Percentiles rank a stretch among this genome's conserved stretches.
These are phyloP conservation scores for Penicillium hesseltinei DNA, from an alignment of 2,329 filamentous ascomycete genomes.

Conservation along the genomic window DNA sequence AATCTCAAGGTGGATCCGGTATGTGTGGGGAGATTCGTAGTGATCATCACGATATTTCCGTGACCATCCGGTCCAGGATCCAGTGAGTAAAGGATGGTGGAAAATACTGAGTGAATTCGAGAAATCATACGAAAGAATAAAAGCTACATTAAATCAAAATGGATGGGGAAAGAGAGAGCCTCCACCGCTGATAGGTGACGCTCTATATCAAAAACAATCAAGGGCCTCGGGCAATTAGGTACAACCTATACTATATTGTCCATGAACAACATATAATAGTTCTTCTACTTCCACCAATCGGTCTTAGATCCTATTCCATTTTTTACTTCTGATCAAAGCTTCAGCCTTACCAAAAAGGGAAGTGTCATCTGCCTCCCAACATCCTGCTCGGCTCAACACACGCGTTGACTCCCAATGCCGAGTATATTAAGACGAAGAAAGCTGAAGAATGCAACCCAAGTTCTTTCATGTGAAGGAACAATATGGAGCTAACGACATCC, in stretches of 20 bases:
- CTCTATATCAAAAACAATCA: neutral
- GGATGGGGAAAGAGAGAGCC: neutral
- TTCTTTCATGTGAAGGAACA: neutral
- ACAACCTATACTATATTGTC: neutral
- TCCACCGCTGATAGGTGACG: neutral
- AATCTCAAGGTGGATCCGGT: neutral
- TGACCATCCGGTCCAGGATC: too few species aligned
- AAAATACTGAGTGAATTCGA: neutral
- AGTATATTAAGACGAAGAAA: neutral
- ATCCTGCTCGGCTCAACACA: neutral
- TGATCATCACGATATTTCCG: too few species aligned
- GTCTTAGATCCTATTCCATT: neutral
- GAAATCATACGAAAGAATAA: neutral
- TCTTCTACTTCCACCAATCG: neutral
- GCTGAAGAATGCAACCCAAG: neutral
- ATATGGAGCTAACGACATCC: neutral
- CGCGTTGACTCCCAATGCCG: neutral
- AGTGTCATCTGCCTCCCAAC: slow-evolving; percentile 7
- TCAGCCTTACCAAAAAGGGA: neutral
- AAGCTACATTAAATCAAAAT: neutral
- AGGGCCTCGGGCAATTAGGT: neutral
- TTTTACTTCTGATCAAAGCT: neutral
- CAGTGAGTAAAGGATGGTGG: neutral
- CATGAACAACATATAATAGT: neutral
- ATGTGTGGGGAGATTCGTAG: neutral